Evolutionary conservation across 2,329 filamentous ascomycete species (phyloP).

Genomic region (Calycina herbarum): DNA sequence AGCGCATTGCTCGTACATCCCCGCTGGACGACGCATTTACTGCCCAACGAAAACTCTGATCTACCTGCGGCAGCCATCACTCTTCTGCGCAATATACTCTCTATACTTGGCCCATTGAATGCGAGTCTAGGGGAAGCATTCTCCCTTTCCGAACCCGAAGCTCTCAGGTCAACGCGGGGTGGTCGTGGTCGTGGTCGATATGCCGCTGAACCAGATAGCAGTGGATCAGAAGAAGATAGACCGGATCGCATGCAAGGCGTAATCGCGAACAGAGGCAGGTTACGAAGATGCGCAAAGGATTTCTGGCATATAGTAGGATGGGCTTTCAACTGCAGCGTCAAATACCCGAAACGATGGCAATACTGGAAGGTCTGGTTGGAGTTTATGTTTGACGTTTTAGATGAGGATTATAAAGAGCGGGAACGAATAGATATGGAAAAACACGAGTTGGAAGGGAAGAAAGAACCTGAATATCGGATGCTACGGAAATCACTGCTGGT

Average conservation of each 20-base stretch:
- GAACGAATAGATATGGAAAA: slow-evolving; percentile 48
- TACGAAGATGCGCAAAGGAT: slow-evolving; percentile 77
- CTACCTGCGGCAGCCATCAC: slow-evolving; percentile 66
- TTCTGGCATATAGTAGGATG: slow-evolving; percentile 90
- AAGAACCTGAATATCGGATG: slow-evolving; percentile 33
- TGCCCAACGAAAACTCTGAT: slow-evolving; percentile 58
- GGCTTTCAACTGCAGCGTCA: slow-evolving; percentile 86
- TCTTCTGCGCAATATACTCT: slow-evolving; percentile 68
- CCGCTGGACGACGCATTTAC: slow-evolving; percentile 70
- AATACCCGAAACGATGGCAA: slow-evolving; percentile 72
- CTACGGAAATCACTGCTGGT: slow-evolving; percentile 59
- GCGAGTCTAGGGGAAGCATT: slow-evolving; percentile 73
- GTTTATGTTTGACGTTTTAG: slow-evolving; percentile 75
- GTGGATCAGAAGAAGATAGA: slow-evolving; percentile 45
- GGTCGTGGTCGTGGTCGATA: slow-evolving; percentile 31
- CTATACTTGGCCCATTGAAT: slow-evolving; percentile 67
- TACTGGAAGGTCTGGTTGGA: slow-evolving; percentile 80
- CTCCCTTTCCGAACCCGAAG: slow-evolving; percentile 51
- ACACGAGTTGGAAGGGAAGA: slow-evolving; percentile 33
- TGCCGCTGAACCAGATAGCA: slow-evolving; percentile 34
- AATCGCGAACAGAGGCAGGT: slow-evolving; percentile 62
- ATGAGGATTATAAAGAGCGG: slow-evolving; percentile 66
- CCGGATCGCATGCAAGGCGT: slow-evolving; percentile 55
- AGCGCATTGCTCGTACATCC: slow-evolving; percentile 83
- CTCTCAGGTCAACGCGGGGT: slow-evolving; percentile 31